Conservation (phyloP, 2,329 filamentous ascomycete genomes). For the Balansia obtecta region DNA sequence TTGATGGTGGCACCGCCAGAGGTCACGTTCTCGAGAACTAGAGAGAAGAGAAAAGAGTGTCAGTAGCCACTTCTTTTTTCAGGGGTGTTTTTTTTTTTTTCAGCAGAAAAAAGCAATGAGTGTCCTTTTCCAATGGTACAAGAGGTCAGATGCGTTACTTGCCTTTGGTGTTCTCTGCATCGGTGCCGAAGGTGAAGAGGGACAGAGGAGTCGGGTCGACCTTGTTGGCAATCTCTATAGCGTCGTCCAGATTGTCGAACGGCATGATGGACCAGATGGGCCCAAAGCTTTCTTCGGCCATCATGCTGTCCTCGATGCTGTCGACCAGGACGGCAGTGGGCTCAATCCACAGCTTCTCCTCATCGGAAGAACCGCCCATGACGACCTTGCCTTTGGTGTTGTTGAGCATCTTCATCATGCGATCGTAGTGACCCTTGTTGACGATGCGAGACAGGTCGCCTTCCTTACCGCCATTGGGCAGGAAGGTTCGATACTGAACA, state of each 20-base stretch:
- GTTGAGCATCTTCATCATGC: slow-evolving; percentile 88
- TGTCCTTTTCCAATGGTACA: neutral
- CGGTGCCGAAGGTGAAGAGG: slow-evolving; percentile 75
- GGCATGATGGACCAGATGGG: slow-evolving; percentile 79
- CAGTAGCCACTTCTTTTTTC: neutral
- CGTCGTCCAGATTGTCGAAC: slow-evolving; percentile 69
- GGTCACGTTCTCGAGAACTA: slow-evolving; percentile 24
- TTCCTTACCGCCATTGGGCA: slow-evolving; percentile 67
- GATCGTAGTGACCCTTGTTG: slow-evolving; percentile 65
- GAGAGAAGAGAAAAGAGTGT: neutral
- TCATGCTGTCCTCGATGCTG: slow-evolving; percentile 57
- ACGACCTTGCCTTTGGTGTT: slow-evolving; percentile 71
- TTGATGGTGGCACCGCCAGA: slow-evolving; percentile 41
- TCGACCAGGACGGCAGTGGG: slow-evolving; percentile 84
- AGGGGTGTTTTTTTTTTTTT: neutral
- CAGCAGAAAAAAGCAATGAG: no score
- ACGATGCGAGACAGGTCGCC: slow-evolving; percentile 75
- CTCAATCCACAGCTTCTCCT: slow-evolving; percentile 71
- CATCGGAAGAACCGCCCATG: slow-evolving; percentile 74
- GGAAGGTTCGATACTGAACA: slow-evolving; percentile 61
- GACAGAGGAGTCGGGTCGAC: slow-evolving; percentile 75
- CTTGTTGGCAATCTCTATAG: slow-evolving; percentile 67
- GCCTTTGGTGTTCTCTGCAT: slow-evolving; percentile 65
- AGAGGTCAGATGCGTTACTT: slow-evolving; percentile 15
- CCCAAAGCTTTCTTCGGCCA: slow-evolving; percentile 80